phyloP scores from a whole-genome alignment of 176 grass and related monocot genomes.

The Cenchrus purpureus region DNA sequence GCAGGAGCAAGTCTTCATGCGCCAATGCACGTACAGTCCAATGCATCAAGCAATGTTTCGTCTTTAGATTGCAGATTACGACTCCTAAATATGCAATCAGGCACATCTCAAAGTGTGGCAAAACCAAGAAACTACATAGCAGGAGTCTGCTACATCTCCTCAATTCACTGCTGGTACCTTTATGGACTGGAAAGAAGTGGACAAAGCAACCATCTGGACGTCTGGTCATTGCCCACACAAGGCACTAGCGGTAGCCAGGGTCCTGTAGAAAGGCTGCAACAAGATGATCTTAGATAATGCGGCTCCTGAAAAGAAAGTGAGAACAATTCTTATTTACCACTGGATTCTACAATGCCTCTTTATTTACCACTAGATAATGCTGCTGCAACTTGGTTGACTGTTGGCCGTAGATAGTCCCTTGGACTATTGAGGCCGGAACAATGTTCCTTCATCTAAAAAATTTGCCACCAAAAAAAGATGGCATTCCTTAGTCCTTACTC shows the following conservation, averaged over 20 bases:
- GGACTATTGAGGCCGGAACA: too few relatives aligned
- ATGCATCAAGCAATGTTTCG: slow-evolving; percentile 1
- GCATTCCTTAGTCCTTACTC: too few relatives aligned
- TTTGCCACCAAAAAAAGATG: too few relatives aligned
- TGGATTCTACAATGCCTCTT: background rate
- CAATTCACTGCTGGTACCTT: slow-evolving; percentile 48
- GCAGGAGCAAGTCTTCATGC: slow-evolving; percentile 52
- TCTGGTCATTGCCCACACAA: too few relatives aligned
- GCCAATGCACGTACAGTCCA: slow-evolving; percentile 41
- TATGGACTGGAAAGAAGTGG: slow-evolving; percentile 46
- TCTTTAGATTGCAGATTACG: background rate
- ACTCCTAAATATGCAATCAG: background rate
- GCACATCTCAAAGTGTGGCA: background rate
- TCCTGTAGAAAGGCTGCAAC: too few relatives aligned
- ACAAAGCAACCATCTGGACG: slow-evolving; percentile 39
- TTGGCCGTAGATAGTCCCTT: too few relatives aligned
- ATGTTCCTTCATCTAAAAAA: too few relatives aligned
- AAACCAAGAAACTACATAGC: background rate
- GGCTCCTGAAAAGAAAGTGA: too few relatives aligned
- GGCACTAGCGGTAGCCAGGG: too few relatives aligned
- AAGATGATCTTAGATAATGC: too few relatives aligned
- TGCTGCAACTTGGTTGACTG: too few relatives aligned
- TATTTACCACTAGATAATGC: too few relatives aligned
- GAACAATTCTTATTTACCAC: background rate
- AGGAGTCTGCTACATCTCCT: background rate